Evolutionary conservation across 108 stramenopile species (phyloP).

Genomic region (Cyclotella cryptica): DNA sequence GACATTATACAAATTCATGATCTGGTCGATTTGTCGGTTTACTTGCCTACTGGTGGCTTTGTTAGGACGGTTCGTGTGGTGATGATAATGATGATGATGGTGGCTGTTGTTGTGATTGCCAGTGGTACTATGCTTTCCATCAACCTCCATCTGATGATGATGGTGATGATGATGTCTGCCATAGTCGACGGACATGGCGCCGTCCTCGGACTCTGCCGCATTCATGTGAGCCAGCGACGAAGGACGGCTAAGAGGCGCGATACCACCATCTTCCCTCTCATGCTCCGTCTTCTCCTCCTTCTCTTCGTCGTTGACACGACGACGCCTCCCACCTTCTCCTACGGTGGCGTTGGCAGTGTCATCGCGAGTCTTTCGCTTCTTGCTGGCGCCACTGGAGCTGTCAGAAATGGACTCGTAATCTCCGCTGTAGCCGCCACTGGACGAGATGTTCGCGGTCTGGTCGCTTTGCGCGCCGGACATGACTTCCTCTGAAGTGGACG

Average conservation of each 20-base stretch:
- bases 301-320: conserved; percentile 7
- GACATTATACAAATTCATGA: conserved; percentile 22
- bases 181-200: background rate
- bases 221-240: background rate
- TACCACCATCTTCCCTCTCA: background rate
- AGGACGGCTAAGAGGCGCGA: too few relatives aligned
- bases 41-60: conserved; percentile 7
- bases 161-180: conserved; percentile 7
- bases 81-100: background rate
- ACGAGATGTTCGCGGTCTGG: conserved; percentile 1
- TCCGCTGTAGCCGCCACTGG: conserved; percentile 19
- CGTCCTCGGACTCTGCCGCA: background rate
- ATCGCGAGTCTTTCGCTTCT: conserved; percentile 6
- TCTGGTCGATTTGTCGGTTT: conserved; percentile 15
- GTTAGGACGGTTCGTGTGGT: background rate
- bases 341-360: background rate
- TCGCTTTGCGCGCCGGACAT: background rate
- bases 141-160: conserved; percentile 8
- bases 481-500: background rate
- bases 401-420: conserved; percentile 25
- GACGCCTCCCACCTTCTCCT: background rate
- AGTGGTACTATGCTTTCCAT: background rate
- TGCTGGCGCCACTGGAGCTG: conserved; percentile 5
- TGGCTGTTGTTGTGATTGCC: background rate
- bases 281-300: conserved; percentile 1